Evolutionary conservation across 1,139 yeast genomes (phyloP), one percentile per base, ranked within the genome.

Genomic region (Pichia terricola): DNA sequence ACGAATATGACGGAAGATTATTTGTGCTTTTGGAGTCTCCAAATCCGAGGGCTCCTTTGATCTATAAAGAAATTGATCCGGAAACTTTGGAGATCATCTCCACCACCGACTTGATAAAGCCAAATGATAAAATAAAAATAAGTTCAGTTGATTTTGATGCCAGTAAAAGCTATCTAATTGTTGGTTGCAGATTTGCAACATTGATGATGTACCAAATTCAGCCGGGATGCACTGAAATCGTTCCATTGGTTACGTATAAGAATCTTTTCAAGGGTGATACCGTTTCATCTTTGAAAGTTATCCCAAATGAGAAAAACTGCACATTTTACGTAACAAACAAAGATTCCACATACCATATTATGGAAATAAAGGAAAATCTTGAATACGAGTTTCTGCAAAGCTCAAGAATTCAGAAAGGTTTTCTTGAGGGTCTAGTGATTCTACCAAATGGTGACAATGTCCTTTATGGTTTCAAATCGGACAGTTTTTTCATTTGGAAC

Each of bases 381-480:
- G 48, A 49, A 2, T 40, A 51, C 6, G 55, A 60, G 3, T 62
- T 74, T 6, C 54, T 76, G 2, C 85, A 76, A 43, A 70, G 77
- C 34, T 86, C 84, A 58, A 79, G 78, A 55, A 62, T 83, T 3
- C 72, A 84, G 30, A 74, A 79, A 50, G 96, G 96, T 0, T 81
- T 81, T 48, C 64, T 89, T 5, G 96, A 88, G 62, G 95, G 95
- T 4, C 77, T 79, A 0, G 68, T 68, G 45, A 63, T 77, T 36
- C 53, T 54, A 11, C 49, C 54, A 3, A 43, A 62, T 10, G 56
- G 66, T 10, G 79, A 81, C 42, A 64, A 81, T 40, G 64, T 84
- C 3, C 62, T 85, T 2, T 85, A 77, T 57, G 97, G 97, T 0
- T 91, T 91, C 68, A 79, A 80, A 52, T 85, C 94, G 1, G 81